Evolutionary conservation across 805 yeast genomes (phyloP).

Genomic region (Starmerella etchellsii): DNA sequence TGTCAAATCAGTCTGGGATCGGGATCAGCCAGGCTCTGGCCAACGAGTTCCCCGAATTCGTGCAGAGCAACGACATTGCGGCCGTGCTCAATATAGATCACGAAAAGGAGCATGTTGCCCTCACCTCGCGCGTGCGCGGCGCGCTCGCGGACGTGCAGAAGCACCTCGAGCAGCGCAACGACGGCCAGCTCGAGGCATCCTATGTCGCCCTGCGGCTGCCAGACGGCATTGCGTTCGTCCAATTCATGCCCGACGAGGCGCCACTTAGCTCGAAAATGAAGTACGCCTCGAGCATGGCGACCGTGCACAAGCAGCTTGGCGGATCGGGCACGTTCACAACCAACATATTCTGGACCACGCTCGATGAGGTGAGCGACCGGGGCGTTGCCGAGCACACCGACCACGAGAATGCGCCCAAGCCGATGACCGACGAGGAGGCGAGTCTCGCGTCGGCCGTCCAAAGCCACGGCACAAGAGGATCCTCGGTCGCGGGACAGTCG

Average conservation of each 20-base stretch:
- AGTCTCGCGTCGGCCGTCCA: constrained; percentile 33
- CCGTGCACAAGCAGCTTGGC: constrained; percentile 65
- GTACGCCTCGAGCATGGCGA: constrained; percentile 79
- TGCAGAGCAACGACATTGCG: constrained; percentile 28
- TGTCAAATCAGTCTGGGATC: constrained; percentile 63
- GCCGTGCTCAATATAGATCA: constrained; percentile 30
- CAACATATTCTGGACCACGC: constrained; percentile 42
- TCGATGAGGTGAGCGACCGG: constrained; percentile 39
- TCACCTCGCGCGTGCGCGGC: constrained; percentile 22
- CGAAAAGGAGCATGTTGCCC: constrained; percentile 28
- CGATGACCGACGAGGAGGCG: constrained; percentile 49
- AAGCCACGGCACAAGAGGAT: constrained; percentile 25
- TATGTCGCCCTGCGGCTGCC: constrained; percentile 36
- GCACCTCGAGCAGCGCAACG: constrained; percentile 23
- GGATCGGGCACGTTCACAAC: constrained; percentile 38
- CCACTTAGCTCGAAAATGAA: constrained; percentile 79
- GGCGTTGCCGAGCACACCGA: constrained; percentile 36
- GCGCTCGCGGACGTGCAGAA: constrained; percentile 29
- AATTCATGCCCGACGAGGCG: constrained; percentile 78
- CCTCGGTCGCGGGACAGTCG: constrained; percentile 18
- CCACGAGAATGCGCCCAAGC: constrained; percentile 32
- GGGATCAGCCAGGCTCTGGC: constrained; percentile 35
- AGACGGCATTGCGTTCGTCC: constrained; percentile 44
- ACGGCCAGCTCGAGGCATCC: constrained; percentile 29
- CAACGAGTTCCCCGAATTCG: constrained; percentile 34